Evolutionary conservation across 2,329 filamentous ascomycete species (phyloP), one percentile per base, ranked within the genome.

Genomic region (Cadophora sp.): DNA sequence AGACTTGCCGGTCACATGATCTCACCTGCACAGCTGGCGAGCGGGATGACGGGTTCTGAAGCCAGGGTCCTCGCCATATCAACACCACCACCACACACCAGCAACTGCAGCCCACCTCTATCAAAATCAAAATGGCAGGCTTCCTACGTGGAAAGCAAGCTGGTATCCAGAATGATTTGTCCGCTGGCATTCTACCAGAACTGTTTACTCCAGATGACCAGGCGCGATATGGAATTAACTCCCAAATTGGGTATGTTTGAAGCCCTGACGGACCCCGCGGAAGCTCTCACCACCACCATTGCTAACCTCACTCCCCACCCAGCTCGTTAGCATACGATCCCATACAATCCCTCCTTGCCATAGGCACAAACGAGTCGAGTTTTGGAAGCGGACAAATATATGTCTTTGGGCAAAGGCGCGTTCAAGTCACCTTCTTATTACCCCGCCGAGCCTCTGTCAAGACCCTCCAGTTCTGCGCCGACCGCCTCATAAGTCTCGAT

Each of bases 131-230:
- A 13, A 97, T 97, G 94, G 89, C 94, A 64, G 88, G 91, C 74
- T 95, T 98, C 78, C 83, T 99, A 70, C 87, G 96, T 78, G 91
- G 92, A 74, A 97, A 97, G 84, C 96, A 98, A 84, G 88, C 93
- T 66, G 96, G 96, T 76, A 91, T 99, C 74, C 91, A 94, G 78
- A 92, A 91, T 80, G 96, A 98, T 81, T 86, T 99, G 72, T 97
- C 94, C 62, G 89, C 89, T 20, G 91, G 90, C 72, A 88, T 98
- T 70, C 84, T 88, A 20, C 87, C 93, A 45, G 91, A 93, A 69
- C 82, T 92, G 16, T 97, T 98, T 78, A 83, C 87, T 67, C 87
- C 95, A 27, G 94, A 97, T 77, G 93, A 97, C 80, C 91, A 93
- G 74, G 87, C 87, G 61, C 88, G 92, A 70, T 95, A 91, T 78